Conservation (phyloP, 352 stramenopile species). For the Pythium grandisporangium region DNA sequence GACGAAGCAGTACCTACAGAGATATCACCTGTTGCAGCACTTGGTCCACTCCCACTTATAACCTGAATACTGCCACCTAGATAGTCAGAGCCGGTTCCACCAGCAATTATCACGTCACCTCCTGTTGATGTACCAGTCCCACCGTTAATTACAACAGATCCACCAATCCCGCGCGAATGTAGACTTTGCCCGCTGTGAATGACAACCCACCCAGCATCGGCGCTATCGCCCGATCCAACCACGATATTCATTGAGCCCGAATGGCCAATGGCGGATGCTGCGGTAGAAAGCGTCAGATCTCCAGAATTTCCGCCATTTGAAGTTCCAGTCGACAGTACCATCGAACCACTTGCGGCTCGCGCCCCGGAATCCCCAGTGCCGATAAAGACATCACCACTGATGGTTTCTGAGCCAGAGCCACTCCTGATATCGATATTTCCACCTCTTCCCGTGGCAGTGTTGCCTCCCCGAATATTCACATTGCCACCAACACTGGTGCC, state of each 20-base stretch:
- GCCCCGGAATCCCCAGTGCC: conserved; percentile 2
- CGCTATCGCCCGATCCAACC: background rate
- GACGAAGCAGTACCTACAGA: background rate
- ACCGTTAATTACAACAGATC: background rate
- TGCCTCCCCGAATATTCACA: conserved; percentile 8
- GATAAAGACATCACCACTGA: conserved; percentile 1
- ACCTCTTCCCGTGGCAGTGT: conserved; percentile 16
- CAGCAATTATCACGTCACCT: background rate
- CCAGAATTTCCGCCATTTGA: conserved; percentile 3
- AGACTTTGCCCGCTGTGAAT: background rate
- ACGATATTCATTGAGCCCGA: background rate
- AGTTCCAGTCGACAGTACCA: conserved; percentile 1
- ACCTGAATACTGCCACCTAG: background rate
- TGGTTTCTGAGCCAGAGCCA: conserved; percentile 2
- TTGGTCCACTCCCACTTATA: conserved; percentile 3
- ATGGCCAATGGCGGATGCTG: conserved; percentile 1
- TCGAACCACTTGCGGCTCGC: background rate
- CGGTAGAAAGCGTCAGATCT: background rate
- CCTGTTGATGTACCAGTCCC: background rate
- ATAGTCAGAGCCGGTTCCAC: background rate
- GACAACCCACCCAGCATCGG: background rate
- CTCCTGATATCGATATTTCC: conserved; percentile 35
- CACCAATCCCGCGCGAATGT: background rate
- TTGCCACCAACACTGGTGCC: conserved; percentile 3
- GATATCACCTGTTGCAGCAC: conserved; percentile 5